Conservation (phyloP, 208 protist species). For the Leishmania lainsoni region DNA sequence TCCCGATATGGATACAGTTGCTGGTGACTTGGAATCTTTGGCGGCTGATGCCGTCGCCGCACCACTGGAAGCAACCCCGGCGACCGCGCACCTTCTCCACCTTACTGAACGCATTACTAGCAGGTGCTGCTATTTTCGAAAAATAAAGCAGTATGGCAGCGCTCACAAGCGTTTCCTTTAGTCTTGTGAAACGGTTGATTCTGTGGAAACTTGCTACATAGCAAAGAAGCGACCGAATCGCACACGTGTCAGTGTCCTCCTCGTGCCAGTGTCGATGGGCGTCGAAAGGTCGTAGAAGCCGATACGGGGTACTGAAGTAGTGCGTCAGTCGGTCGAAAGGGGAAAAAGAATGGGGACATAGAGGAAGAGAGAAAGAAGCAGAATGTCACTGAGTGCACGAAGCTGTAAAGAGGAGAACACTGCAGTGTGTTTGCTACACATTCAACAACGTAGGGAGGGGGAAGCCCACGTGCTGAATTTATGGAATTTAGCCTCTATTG, state of each 20-base stretch:
- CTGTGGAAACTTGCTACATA: neutral
- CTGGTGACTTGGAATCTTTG: neutral
- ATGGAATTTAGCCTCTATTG: neutral
- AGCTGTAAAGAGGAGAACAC: neutral
- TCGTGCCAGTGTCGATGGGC: neutral
- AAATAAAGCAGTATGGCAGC: neutral
- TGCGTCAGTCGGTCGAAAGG: neutral
- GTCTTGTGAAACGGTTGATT: neutral
- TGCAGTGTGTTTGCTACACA: neutral
- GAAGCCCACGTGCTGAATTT: too few relatives aligned
- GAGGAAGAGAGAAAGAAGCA: neutral
- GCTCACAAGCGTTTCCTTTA: neutral
- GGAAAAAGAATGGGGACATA: neutral
- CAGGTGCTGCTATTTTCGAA: neutral
- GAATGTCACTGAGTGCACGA: neutral
- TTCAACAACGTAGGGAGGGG: neutral
- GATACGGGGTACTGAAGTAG: neutral
- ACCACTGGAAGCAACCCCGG: neutral
- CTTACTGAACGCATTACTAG: neutral
- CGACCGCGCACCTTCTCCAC: conserved; percentile 7
- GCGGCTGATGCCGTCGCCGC: conserved; percentile 3
- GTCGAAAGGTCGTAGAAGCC: neutral
- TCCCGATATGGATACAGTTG: neutral
- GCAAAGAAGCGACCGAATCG: conserved; percentile 1
- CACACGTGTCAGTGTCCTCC: neutral